Evolutionary conservation across 495 filamentous ascomycete genomes (phyloP).

Genomic region (Trichoderma parareesei): DNA sequence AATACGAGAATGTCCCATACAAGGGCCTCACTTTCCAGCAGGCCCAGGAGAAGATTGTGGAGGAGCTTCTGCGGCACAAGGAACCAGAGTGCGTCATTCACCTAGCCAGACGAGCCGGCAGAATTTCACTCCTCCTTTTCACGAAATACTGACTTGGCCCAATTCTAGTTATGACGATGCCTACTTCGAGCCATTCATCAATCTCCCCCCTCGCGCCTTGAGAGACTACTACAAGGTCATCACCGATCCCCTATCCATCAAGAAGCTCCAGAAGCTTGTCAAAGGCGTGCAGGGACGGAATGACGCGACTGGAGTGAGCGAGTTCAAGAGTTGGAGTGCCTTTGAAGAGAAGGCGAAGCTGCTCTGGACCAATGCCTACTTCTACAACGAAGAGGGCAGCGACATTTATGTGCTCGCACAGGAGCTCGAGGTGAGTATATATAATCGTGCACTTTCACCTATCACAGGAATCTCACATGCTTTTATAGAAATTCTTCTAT

Average conservation of each 20-base stretch:
- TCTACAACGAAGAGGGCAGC: constrained; percentile 85
- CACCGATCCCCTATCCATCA: constrained; percentile 61
- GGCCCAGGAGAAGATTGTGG: constrained; percentile 73
- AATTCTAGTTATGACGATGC: constrained; percentile 36
- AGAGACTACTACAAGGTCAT: constrained; percentile 75
- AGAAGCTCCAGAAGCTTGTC: constrained; percentile 60
- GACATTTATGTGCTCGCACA: constrained; percentile 63
- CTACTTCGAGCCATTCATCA: constrained; percentile 56
- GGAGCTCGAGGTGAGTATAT: constrained; percentile 57
- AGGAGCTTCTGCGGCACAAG: constrained; percentile 54
- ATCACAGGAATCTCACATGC: constrained; percentile 21
- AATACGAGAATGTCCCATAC: constrained; percentile 47
- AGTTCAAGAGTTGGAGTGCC: constrained; percentile 67
- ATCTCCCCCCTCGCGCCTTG: constrained; percentile 52
- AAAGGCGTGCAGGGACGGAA: constrained; percentile 58
- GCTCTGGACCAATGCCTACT: constrained; percentile 78
- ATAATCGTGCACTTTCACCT: neutral
- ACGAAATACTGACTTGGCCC: constrained; percentile 1
- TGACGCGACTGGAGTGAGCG: constrained; percentile 54
- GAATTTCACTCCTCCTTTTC: neutral
- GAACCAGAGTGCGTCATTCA: constrained; percentile 47
- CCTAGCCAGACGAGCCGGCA: constrained; percentile 11
- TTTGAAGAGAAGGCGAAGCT: constrained; percentile 71
- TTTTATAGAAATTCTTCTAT: constrained; percentile 51
- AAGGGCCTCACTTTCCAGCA: constrained; percentile 64